These are phyloP conservation scores for Aeminium ludgeri DNA, from an alignment of 495 filamentous ascomycete species.

Conservation along the genomic window DNA sequence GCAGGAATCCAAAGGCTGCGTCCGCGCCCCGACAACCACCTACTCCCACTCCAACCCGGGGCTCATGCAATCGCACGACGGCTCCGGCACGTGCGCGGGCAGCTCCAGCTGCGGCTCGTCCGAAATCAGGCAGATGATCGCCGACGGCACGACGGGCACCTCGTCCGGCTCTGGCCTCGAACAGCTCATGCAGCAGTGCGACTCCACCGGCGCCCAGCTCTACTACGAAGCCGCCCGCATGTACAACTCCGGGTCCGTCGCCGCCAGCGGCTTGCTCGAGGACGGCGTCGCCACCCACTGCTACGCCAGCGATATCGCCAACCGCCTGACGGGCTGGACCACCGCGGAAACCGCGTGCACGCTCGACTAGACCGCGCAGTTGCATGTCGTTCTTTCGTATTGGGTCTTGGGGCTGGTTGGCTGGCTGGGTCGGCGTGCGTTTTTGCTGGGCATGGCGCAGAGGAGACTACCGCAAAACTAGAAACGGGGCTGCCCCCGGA, in stretches of 20 bases:
- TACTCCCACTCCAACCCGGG: slow-evolving; percentile 35
- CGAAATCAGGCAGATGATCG: slow-evolving; percentile 16
- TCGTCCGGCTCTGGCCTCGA: slow-evolving; percentile 10
- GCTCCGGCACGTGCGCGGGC: slow-evolving; percentile 11
- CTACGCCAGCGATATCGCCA: slow-evolving; percentile 15
- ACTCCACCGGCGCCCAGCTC: slow-evolving; percentile 4
- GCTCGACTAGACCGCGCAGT: too few species aligned
- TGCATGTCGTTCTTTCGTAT: too few species aligned
- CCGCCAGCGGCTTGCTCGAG: slow-evolving; percentile 4
- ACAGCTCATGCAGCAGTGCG: slow-evolving; percentile 6
- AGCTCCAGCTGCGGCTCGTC: slow-evolving; percentile 31
- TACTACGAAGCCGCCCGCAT: slow-evolving; percentile 12
- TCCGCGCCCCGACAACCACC: slow-evolving; percentile 32
- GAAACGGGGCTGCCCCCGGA: too few species aligned
- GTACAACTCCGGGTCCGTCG: slow-evolving; percentile 16
- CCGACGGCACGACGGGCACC: slow-evolving; percentile 15
- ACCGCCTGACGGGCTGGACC: slow-evolving; percentile 15
- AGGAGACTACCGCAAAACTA: too few species aligned
- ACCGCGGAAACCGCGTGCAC: slow-evolving; percentile 4
- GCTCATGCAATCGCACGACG: slow-evolving; percentile 32
- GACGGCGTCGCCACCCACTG: slow-evolving; percentile 11
- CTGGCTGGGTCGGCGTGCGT: too few species aligned
- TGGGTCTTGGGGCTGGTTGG: too few species aligned
- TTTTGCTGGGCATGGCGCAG: too few species aligned
- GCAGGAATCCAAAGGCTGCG: slow-evolving; percentile 18